Evolutionary conservation across 31 red algal species (phyloP).

Genomic region (Endocladia muricata): DNA sequence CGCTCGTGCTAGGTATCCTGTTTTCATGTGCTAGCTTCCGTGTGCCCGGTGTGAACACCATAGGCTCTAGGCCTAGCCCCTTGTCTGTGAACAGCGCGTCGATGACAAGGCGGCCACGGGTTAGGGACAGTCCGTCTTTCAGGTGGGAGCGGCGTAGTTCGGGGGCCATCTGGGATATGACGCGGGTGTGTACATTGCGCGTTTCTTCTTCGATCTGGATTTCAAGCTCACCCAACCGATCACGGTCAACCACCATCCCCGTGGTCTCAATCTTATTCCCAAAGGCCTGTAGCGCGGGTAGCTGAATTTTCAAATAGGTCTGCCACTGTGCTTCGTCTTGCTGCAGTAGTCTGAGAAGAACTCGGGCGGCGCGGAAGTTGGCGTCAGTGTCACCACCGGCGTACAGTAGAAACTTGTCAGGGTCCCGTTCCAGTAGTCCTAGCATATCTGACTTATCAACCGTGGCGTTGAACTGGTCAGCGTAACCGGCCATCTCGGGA

Average conservation of each 20-base stretch:
- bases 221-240: background rate
- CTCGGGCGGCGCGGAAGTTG: background rate
- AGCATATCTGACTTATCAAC: background rate
- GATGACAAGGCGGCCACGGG: background rate
- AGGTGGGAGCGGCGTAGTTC: background rate
- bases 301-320: background rate
- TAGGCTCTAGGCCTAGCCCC: background rate
- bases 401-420: background rate
- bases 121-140: background rate
- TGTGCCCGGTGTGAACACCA: background rate
- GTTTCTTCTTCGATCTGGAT: background rate
- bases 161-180: background rate
- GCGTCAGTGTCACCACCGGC: slow-evolving; percentile 4
- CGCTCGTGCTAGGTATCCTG: background rate
- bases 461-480: background rate
- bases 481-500: slow-evolving; percentile 6
- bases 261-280: background rate
- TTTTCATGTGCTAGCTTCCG: too few relatives aligned
- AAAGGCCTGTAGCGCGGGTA: background rate
- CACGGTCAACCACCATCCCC: background rate
- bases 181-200: background rate
- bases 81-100: background rate
- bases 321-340: background rate
- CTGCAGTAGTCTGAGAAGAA: background rate
- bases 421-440: background rate